Percentiles rank a stretch among this genome's conserved stretches.
Conservation (phyloP, 495 filamentous ascomycete species). For the Trichocladium antarcticum region DNA sequence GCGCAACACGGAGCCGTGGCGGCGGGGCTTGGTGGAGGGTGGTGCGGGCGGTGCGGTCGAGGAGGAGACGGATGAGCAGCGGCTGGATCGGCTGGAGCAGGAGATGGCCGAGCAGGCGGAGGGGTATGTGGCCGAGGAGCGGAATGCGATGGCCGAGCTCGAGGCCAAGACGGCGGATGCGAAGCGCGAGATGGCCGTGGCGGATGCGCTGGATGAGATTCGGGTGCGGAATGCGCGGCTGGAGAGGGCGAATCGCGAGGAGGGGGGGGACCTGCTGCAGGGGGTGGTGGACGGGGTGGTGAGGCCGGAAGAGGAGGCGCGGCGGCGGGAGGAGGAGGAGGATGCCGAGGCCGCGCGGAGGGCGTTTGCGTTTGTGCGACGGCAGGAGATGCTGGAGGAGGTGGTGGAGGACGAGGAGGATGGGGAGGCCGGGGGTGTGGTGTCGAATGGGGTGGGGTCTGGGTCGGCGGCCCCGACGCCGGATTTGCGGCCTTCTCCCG, state of each 20-base stretch:
- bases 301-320: conserved; percentile 39
- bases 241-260: conserved; percentile 56
- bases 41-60: conserved; percentile 18
- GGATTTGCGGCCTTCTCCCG: conserved; percentile 9
- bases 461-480: conserved; percentile 22
- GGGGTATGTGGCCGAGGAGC: conserved; percentile 48
- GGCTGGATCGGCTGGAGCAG: conserved; percentile 69
- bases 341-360: conserved; percentile 72
- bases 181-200: conserved; percentile 94
- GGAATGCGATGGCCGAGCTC: conserved; percentile 79
- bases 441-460: conserved; percentile 5
- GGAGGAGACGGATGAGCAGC: conserved; percentile 73
- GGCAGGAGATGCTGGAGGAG: conserved; percentile 37
- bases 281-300: conserved; percentile 32
- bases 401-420: conserved; percentile 30
- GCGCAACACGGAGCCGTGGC: conserved; percentile 90
- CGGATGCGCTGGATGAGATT: conserved; percentile 93
- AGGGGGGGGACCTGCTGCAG: conserved; percentile 35
- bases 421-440: conserved; percentile 2
- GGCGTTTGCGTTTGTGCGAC: conserved; percentile 56
- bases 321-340: conserved; percentile 60
- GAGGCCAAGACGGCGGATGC: conserved; percentile 82
- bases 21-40: conserved; percentile 42
- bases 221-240: conserved; percentile 79
- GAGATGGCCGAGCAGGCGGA: conserved; percentile 54